These are phyloP conservation scores for Pleurozium schreberi DNA, from an alignment of 225 moss, liverwort and hornwort species.

Conservation along the genomic window DNA sequence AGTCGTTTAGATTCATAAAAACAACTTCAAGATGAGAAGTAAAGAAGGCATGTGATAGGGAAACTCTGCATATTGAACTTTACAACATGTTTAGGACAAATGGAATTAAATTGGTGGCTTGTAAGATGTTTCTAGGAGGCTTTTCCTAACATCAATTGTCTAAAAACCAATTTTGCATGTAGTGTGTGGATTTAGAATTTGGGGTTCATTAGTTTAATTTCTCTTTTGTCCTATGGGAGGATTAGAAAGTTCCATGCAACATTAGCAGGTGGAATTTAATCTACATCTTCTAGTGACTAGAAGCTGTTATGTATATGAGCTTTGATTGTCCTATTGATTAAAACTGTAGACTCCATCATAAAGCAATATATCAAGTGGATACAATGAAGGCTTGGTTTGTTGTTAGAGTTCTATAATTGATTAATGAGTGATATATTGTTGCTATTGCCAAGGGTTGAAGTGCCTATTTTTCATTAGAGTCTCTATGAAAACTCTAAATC, in stretches of 20 bases:
- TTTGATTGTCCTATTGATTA: not conserved
- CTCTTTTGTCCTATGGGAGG: not conserved
- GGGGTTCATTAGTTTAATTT: not conserved
- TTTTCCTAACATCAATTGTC: not conserved
- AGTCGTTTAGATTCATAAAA: not conserved
- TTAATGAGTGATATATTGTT: not conserved
- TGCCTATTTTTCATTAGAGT: not conserved
- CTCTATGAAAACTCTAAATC: not conserved
- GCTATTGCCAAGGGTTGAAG: not conserved
- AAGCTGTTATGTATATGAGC: not conserved
- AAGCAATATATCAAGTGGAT: not conserved
- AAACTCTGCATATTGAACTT: not conserved
- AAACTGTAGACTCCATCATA: not conserved
- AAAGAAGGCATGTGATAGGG: not conserved
- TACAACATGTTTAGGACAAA: not conserved
- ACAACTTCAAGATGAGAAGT: not conserved
- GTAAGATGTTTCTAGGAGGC: not conserved
- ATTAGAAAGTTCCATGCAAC: not conserved
- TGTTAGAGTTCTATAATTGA: not conserved
- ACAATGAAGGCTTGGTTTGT: not conserved
- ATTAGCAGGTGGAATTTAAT: not conserved
- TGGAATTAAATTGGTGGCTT: not conserved
- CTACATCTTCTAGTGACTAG: not conserved
- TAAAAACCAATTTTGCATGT: not conserved
- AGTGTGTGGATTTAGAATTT: not conserved